phyloP scores from a whole-genome alignment of 495 filamentous ascomycete genomes.

The Penicillium diatomitis region DNA sequence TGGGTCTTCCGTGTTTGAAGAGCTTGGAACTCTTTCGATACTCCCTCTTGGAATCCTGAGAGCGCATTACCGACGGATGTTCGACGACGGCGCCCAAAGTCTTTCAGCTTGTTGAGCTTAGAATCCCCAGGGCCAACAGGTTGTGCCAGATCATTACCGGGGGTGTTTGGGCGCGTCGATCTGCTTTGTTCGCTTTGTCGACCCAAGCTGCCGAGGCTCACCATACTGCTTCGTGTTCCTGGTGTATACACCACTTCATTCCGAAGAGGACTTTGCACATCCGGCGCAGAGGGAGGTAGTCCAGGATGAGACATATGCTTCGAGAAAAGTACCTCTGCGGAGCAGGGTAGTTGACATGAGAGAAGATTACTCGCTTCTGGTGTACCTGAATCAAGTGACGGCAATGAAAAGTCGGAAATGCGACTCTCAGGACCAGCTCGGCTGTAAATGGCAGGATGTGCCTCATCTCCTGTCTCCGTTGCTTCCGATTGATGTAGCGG shows the following conservation, averaged over 20 bases:
- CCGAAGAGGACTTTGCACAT: slow-evolving; percentile 17
- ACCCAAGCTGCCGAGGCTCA: slow-evolving; percentile 21
- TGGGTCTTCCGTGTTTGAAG: slow-evolving; percentile 5
- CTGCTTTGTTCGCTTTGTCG: slow-evolving; percentile 11
- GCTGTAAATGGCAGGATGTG: slow-evolving; percentile 1
- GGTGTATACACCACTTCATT: slow-evolving; percentile 23
- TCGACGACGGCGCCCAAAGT: slow-evolving; percentile 21
- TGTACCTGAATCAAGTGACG: not conserved
- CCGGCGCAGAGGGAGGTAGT: slow-evolving; percentile 10
- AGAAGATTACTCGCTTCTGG: not conserved
- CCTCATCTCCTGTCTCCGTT: not conserved
- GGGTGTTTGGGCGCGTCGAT: slow-evolving; percentile 16
- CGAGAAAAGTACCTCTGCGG: slow-evolving; percentile 13
- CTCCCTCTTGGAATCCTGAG: slow-evolving; percentile 10
- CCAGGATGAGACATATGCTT: slow-evolving; percentile 18
- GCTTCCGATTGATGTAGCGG: slow-evolving; percentile 1
- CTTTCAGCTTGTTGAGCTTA: slow-evolving; percentile 24
- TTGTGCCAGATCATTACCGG: slow-evolving; percentile 16
- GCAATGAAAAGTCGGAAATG: not conserved
- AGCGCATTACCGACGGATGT: slow-evolving; percentile 21
- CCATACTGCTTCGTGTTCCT: slow-evolving; percentile 18
- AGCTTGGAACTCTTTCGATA: slow-evolving; percentile 10
- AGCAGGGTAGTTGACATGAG: slow-evolving; percentile 1
- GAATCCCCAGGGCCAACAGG: slow-evolving; percentile 8
- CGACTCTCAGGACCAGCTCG: not conserved